phyloP scores from a whole-genome alignment of 2,329 filamentous ascomycete genomes.

The Colletotrichum orchidophilum region DNA sequence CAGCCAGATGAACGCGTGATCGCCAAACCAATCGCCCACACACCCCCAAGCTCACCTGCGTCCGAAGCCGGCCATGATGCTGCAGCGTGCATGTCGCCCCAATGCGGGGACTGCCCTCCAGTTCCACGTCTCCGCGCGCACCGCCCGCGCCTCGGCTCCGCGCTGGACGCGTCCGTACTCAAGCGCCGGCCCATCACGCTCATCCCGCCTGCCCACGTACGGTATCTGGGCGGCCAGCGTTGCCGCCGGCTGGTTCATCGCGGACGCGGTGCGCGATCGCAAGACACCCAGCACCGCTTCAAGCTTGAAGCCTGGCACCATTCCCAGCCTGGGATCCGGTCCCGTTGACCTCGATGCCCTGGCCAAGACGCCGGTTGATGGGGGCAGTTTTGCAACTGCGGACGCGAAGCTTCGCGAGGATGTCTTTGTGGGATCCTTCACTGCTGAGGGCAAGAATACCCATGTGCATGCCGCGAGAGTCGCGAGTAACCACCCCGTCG shows the following conservation, averaged over 20 bases:
- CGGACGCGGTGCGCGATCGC: background rate
- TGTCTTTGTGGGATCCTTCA: constrained; percentile 39
- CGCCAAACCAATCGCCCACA: background rate
- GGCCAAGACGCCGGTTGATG: constrained; percentile 9
- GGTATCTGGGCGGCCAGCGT: background rate
- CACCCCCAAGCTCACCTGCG: background rate
- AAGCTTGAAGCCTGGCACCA: background rate
- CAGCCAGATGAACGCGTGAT: background rate
- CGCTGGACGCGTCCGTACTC: constrained; percentile 21
- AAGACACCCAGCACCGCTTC: background rate
- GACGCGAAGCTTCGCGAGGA: constrained; percentile 44
- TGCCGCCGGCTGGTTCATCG: background rate
- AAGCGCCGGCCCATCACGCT: background rate
- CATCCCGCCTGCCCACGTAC: background rate
- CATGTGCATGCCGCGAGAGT: constrained; percentile 46
- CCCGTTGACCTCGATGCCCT: constrained; percentile 19
- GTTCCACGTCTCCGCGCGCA: background rate
- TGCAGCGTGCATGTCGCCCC: constrained; percentile 18
- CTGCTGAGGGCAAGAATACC: constrained; percentile 36
- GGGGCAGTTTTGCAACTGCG: constrained; percentile 39
- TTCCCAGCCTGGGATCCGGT: constrained; percentile 11
- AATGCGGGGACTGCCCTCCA: background rate
- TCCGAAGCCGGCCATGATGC: constrained; percentile 9
- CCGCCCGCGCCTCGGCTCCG: background rate
- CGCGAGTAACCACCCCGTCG: constrained; percentile 47